Percentiles rank a stretch among this genome's conserved stretches.
These are phyloP conservation scores for Rhododendron williamsianum DNA, from an alignment of 148 eudicot genomes.

Conservation along the genomic window DNA sequence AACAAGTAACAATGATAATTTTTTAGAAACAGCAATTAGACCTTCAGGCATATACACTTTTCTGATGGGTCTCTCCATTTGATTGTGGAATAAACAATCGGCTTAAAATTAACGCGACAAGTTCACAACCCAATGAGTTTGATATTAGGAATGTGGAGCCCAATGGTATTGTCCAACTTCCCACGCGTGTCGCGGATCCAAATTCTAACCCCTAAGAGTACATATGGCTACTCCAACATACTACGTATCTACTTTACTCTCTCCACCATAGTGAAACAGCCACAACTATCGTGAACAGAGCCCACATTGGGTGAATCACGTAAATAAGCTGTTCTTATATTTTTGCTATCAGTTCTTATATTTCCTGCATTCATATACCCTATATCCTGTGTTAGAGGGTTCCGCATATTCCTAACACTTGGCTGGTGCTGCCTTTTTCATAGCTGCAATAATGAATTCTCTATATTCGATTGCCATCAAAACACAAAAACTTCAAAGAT, in stretches of 20 bases:
- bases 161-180: neutral
- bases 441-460: neutral
- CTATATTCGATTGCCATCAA: neutral
- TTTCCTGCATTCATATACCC: neutral
- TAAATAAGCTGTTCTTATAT: neutral
- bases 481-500: neutral
- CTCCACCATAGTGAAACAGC: neutral
- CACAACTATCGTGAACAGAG: neutral
- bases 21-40: neutral
- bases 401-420: neutral
- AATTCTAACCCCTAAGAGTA: neutral
- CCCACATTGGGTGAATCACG: neutral
- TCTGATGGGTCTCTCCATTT: neutral
- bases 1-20: no score
- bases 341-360: neutral
- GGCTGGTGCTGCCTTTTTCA: neutral
- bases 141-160: neutral
- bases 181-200: neutral
- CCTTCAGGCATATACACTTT: neutral
- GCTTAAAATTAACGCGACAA: no score
- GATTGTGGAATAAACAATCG: neutral
- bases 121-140: neutral
- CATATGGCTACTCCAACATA: neutral
- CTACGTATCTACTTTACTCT: neutral
- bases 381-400: neutral